phyloP scores from a whole-genome alignment of 768 basidiomycete genomes.

The Porpolomopsis calyptriformis region DNA sequence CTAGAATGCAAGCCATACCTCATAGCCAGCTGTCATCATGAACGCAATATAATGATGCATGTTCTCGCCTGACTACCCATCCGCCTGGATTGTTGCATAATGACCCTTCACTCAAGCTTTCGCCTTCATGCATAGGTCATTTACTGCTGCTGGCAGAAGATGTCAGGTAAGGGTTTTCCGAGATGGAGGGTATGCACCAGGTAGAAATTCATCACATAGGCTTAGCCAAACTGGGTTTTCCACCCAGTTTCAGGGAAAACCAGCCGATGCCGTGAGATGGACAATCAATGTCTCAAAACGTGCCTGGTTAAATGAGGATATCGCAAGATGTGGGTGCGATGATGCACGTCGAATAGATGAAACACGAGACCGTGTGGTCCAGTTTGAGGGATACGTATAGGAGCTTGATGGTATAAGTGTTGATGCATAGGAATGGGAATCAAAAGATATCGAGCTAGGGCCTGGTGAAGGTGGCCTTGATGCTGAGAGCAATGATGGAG shows the following conservation, averaged over 20 bases:
- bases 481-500: too few species aligned
- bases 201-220: slow-evolving; percentile 12
- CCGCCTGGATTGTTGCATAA: slow-evolving; percentile 21
- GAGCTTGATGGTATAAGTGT: too few species aligned
- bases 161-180: slow-evolving; percentile 8
- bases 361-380: not conserved
- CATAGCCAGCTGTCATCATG: slow-evolving; percentile 17
- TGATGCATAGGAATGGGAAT: too few species aligned
- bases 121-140: not conserved
- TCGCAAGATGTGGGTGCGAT: not conserved
- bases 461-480: too few species aligned
- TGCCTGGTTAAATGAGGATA: not conserved
- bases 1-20: slow-evolving; percentile 11
- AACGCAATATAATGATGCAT: slow-evolving; percentile 23
- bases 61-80: slow-evolving; percentile 29
- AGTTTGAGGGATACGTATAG: not conserved
- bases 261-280: slow-evolving; percentile 11
- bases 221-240: slow-evolving; percentile 14
- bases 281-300: slow-evolving; percentile 5
- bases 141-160: slow-evolving; percentile 8
- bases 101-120: slow-evolving; percentile 8
- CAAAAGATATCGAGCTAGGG: too few species aligned
- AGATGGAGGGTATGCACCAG: not conserved
- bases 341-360: not conserved
- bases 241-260: slow-evolving; percentile 15